phyloP scores from a whole-genome alignment of 1,284 basidiomycete species.

The Pseudomicrostroma phylloplanum region DNA sequence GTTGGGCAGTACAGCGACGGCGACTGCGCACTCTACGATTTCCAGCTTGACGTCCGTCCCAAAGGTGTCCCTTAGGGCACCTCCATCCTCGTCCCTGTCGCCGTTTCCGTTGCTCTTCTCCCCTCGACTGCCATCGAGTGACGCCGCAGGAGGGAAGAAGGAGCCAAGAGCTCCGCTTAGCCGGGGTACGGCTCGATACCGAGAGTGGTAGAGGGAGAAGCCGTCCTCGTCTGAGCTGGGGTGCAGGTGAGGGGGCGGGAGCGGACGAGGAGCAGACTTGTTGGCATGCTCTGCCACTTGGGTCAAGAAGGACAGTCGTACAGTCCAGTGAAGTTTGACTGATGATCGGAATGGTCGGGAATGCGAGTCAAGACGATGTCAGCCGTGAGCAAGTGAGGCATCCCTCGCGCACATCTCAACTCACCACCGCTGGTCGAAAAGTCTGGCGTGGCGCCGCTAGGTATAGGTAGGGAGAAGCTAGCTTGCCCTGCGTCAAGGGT shows the following conservation, averaged over 20 bases:
- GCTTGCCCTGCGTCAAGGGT: conserved; percentile 39
- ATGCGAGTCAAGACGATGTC: not conserved
- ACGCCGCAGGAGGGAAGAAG: not conserved
- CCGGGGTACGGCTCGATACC: conserved; percentile 23
- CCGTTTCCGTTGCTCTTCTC: conserved; percentile 8
- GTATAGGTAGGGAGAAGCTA: conserved; percentile 31
- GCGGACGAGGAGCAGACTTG: conserved; percentile 8
- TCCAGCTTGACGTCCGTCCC: conserved; percentile 34
- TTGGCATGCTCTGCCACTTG: conserved; percentile 15
- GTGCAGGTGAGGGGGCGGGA: conserved; percentile 33
- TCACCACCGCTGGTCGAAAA: conserved; percentile 37
- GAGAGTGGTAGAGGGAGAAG: conserved; percentile 36
- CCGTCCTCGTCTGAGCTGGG: conserved; percentile 26
- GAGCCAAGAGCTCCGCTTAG: conserved; percentile 9
- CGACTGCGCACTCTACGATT: conserved; percentile 47
- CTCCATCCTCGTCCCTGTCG: not conserved
- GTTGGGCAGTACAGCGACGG: conserved; percentile 38
- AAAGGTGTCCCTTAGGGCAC: not conserved
- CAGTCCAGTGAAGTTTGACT: conserved; percentile 40
- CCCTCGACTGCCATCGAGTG: conserved; percentile 6
- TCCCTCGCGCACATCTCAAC: not conserved
- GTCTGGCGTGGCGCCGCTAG: conserved; percentile 40
- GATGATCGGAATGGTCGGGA: not conserved
- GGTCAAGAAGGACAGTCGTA: conserved; percentile 41
- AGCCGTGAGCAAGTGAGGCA: not conserved